These are phyloP conservation scores for Spergularia bocconei DNA, from an alignment of 148 eudicot species.

Conservation along the genomic window DNA sequence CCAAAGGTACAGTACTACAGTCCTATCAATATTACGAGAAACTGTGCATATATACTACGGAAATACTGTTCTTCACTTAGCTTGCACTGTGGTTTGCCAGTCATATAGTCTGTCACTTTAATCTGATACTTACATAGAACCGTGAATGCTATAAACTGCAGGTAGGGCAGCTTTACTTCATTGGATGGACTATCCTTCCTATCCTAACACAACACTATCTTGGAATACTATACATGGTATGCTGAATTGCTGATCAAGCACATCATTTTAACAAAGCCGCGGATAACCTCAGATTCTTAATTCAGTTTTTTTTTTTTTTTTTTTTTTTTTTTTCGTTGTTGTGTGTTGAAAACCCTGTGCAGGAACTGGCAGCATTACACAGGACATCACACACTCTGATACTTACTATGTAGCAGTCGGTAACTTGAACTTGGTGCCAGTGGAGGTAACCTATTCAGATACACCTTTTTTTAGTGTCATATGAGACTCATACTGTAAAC, in stretches of 20 bases:
- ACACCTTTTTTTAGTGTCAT: too few species aligned
- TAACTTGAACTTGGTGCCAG: conserved; percentile 45
- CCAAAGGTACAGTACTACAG: conserved; percentile 41
- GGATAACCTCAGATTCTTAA: too few species aligned
- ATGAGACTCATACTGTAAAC: too few species aligned
- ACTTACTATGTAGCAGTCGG: conserved; percentile 52
- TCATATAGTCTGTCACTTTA: too few species aligned
- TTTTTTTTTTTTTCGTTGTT: background rate
- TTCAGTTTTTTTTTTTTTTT: background rate
- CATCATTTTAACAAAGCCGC: background rate
- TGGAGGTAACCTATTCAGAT: conserved; percentile 31
- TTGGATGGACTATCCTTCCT: conserved; percentile 50
- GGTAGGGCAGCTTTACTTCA: conserved; percentile 42
- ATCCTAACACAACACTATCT: conserved; percentile 48
- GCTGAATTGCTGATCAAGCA: too few species aligned
- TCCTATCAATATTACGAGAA: too few species aligned
- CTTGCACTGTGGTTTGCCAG: background rate
- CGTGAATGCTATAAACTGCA: too few species aligned
- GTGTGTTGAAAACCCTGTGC: conserved; percentile 15
- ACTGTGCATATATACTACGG: too few species aligned
- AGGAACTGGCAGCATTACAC: conserved; percentile 46
- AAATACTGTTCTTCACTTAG: too few species aligned
- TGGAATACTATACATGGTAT: conserved; percentile 56
- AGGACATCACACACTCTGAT: conserved; percentile 37
- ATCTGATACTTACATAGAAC: too few species aligned